Base-by-base conservation (phyloP, 2,329 filamentous ascomycete genomes). In the Diaporthe amygdali region DNA sequence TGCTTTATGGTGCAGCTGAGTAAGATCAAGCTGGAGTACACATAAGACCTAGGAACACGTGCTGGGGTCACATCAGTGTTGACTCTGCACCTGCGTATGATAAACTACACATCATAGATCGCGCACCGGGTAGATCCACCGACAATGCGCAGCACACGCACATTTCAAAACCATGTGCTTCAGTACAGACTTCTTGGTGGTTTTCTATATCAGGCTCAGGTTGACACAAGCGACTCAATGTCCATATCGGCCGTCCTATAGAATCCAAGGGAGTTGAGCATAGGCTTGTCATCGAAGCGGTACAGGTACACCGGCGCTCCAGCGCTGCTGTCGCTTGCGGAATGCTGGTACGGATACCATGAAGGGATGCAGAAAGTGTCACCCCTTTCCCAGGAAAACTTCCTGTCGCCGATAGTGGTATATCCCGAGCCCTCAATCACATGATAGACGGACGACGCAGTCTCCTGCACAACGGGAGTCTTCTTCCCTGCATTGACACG, bases 291-390 rank as follows among this genome's bases (percentile, higher is more conserved):
- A 73, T 88, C 83, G 72, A 89, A 88, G 0, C 84, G 80, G 72
- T 88, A 89, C 34, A 89, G 72, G 74, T 89, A 89, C 0, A 84
- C 84, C 0, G 77, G 78, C 41, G 78, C 75, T 2, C 70, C 72
- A 1, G 70, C 64, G 2, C 69, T 75, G 32, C 25, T 37, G n/a
- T 47, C 68, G 15, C 77, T 77, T 1, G 86, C 83, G 67, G 82
- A 82, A 74, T 88, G 86, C 74, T 86, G 81, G 71, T 86, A 87
- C 15, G 71, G 75, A 63, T 87, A 77, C 87, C 88, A 89, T 0
- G 86, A 76, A 0, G 87, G 88, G 15, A 90, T 79, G 72, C 84
- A 87, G 71, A 90, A 89, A 0, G 86, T 89, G 75, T 90, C 88
- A 2, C 86, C 84, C 49, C 80, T 76, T 70, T 84, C 83, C 87